These are phyloP conservation scores for Arthroderma sp. DNA, from an alignment of 2,329 filamentous ascomycete species.

Conservation along the genomic window DNA sequence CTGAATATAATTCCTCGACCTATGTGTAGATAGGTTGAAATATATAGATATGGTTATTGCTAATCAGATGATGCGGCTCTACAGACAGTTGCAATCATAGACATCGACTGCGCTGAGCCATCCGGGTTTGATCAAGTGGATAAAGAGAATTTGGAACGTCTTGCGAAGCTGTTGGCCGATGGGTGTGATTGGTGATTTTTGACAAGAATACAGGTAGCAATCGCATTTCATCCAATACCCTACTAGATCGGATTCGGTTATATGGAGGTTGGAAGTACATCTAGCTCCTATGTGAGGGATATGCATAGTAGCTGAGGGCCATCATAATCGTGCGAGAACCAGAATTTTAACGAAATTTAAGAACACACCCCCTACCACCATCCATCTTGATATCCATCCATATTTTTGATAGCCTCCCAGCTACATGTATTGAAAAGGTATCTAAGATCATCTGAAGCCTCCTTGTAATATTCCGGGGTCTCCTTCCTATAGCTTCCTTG, in stretches of 20 bases:
- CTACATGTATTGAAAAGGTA: not conserved
- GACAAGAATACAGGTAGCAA: no score
- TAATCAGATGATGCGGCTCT: no score
- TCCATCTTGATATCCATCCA: constrained; percentile 1
- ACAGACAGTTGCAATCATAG: constrained; percentile 36
- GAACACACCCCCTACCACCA: no score
- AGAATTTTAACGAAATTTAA: no score
- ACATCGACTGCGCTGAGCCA: constrained; percentile 33
- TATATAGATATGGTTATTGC: no score
- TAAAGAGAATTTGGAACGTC: constrained; percentile 27
- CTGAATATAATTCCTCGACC: no score
- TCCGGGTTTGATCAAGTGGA: constrained; percentile 34
- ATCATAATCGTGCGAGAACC: no score
- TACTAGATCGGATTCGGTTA: no score
- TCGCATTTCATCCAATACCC: no score
- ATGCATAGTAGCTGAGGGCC: no score
- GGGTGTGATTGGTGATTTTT: constrained; percentile 27
- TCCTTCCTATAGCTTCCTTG: not conserved
- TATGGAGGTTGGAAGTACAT: not conserved
- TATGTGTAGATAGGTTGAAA: no score
- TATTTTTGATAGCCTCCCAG: not conserved
- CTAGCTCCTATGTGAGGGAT: not conserved
- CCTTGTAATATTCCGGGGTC: not conserved
- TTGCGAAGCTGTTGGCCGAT: constrained; percentile 28
- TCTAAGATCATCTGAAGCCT: not conserved